Evolutionary conservation across 495 filamentous ascomycete species (phyloP).

Genomic region (Parathielavia hyrcaniae): DNA sequence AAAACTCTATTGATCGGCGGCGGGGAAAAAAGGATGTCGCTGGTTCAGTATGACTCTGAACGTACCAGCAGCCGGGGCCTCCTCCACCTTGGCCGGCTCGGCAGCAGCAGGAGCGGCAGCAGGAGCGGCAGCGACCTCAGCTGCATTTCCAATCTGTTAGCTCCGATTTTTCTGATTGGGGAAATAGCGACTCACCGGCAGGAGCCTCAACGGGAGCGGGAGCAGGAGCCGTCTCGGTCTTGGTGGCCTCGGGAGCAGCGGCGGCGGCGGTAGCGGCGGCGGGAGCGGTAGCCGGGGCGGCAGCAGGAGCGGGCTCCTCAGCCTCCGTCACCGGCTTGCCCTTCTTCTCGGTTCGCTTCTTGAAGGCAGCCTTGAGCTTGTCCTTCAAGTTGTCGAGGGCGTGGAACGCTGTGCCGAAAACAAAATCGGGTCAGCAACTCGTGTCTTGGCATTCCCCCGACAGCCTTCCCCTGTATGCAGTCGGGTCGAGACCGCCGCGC

Average conservation of each 20-base stretch:
- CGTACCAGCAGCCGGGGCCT: conserved; percentile 1
- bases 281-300: conserved; percentile 9
- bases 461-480: neutral
- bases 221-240: conserved; percentile 22
- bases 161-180: neutral
- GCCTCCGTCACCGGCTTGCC: conserved; percentile 13
- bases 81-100: no score
- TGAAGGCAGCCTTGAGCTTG: conserved; percentile 37
- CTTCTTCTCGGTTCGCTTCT: conserved; percentile 27
- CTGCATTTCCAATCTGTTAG: neutral
- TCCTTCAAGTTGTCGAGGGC: conserved; percentile 33
- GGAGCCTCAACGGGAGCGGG: conserved; percentile 12
- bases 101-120: no score
- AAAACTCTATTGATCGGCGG: no score
- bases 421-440: neutral
- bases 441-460: neutral
- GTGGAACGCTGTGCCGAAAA: conserved; percentile 21
- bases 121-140: conserved; percentile 5
- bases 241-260: conserved; percentile 18
- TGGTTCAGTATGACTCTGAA: neutral
- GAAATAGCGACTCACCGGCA: conserved; percentile 8
- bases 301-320: conserved; percentile 10
- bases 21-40: no score
- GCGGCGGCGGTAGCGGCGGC: conserved; percentile 18
- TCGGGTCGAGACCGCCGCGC: neutral